phyloP scores from a whole-genome alignment of 1,284 basidiomycete species.

The Sutorius eximius region DNA sequence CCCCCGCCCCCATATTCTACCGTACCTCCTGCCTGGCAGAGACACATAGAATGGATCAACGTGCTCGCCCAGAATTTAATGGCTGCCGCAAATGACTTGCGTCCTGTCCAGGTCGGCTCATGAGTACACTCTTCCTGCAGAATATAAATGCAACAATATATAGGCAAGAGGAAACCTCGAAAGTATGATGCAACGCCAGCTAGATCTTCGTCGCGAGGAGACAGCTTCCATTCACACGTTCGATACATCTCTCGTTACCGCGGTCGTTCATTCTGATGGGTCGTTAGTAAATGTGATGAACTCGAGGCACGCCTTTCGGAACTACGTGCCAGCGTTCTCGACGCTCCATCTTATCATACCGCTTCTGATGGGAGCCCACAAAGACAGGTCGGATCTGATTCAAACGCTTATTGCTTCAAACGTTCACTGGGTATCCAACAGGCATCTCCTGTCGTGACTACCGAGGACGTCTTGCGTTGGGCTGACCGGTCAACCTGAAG shows the following conservation, averaged over 20 bases:
- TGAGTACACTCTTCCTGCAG: neutral
- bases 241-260: conserved; percentile 22
- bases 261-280: conserved; percentile 8
- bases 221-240: conserved; percentile 64
- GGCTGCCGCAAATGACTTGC: conserved; percentile 77
- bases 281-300: conserved; percentile 61
- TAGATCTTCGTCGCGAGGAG: conserved; percentile 68
- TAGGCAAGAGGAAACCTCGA: conserved; percentile 74
- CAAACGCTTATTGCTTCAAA: neutral
- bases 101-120: conserved; percentile 67
- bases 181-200: conserved; percentile 71
- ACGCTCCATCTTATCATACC: conserved; percentile 6
- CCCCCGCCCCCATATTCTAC: conserved; percentile 51
- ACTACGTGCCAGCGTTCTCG: conserved; percentile 40
- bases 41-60: conserved; percentile 72
- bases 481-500: conserved; percentile 51
- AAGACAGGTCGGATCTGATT: conserved; percentile 17
- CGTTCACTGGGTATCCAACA: conserved; percentile 6
- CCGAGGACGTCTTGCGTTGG: conserved; percentile 56
- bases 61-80: conserved; percentile 77
- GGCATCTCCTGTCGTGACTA: conserved; percentile 22
- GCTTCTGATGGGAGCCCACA: conserved; percentile 3
- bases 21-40: conserved; percentile 66
- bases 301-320: conserved; percentile 61
- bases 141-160: conserved; percentile 1